Evolutionary conservation across 805 yeast genomes (phyloP), one percentile per base, ranked within the genome.

Genomic region (Suhomyces kilbournensis): DNA sequence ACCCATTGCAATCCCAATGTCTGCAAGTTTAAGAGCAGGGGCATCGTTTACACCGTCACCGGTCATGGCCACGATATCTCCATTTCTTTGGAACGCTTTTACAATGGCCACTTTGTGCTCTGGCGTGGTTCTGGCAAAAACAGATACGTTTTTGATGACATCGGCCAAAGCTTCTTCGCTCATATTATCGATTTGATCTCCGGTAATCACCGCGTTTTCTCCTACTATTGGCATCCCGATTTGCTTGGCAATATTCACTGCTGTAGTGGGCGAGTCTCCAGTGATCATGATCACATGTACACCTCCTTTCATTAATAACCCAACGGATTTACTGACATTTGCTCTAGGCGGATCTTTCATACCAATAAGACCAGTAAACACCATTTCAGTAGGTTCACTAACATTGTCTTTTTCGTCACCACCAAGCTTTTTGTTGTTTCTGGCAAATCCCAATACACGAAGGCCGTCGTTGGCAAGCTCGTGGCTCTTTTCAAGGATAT

Each of bases 41-140:
- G 98, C 98, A 76, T 92, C 98, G 68, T 92, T 92, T 12, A 93
- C 97, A 72, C 98, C 98, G 71, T 92, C 98, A 60, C 99, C 99
- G n/a, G 98, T 92, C 97, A 93, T 92, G 22, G 97, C 99, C 49
- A 93, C 98, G 56, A 93, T 85, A 68, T 93, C 96, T 48, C 97
- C 97, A 66, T 96, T 81, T 67, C 82, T 81, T 68, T 92, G 96
- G 57, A 92, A 77, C 0, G 97, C 97, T 63, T 88, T 83, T 32
- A 92, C 96, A 69, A 92, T 92, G 54, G 88, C 80, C 56, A 92
- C 86, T 66, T 92, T 92, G 70, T 92, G 97, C 66, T 91, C 96
- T 1, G 97, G 97, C 1, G 97, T 86, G 7, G 97, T 91, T 75
- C 97, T 84, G 5, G 97, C 97, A 77, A 92, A 91, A 3, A 91